A percentile compares a stretch with the other conserved stretches of the same genome.
phyloP scores from a whole-genome alignment of 2,329 filamentous ascomycete species.

The Akanthomyces lecanii region DNA sequence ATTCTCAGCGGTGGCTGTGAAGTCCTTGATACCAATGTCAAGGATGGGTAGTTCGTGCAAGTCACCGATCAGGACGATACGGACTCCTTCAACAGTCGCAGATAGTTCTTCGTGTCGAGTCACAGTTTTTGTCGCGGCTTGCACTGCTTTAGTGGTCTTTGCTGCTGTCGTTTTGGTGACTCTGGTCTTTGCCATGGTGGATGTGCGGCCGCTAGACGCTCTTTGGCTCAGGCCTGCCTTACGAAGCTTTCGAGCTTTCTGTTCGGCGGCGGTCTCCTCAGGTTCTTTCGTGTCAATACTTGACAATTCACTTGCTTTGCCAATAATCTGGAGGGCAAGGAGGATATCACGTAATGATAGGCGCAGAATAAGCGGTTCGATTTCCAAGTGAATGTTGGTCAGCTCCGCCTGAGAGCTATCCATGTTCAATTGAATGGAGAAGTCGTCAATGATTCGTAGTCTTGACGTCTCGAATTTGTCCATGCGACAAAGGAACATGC shows the following conservation, averaged over 20 bases:
- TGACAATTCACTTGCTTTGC: slow-evolving; percentile 84
- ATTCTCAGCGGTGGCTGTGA: slow-evolving; percentile 77
- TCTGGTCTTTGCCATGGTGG: slow-evolving; percentile 45
- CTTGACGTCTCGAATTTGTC: slow-evolving; percentile 90
- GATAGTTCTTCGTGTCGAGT: slow-evolving; percentile 68
- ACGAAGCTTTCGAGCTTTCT: slow-evolving; percentile 53
- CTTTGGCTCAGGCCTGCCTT: slow-evolving; percentile 48
- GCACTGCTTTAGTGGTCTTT: slow-evolving; percentile 24
- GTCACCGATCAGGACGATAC: slow-evolving; percentile 92
- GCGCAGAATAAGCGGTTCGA: slow-evolving; percentile 87
- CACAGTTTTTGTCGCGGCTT: slow-evolving; percentile 18
- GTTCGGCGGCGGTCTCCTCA: slow-evolving; percentile 40
- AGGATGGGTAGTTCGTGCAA: slow-evolving; percentile 92
- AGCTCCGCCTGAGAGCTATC: slow-evolving; percentile 61
- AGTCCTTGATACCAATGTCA: slow-evolving; percentile 88
- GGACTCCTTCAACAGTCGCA: slow-evolving; percentile 81
- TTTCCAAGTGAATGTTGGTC: slow-evolving; percentile 77
- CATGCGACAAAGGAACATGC: slow-evolving; percentile 99
- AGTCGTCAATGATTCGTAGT: slow-evolving; percentile 92
- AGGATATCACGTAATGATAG: slow-evolving; percentile 92
- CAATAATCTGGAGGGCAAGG: slow-evolving; percentile 86
- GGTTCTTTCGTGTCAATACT: slow-evolving; percentile 50
- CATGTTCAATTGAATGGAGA: slow-evolving; percentile 85
- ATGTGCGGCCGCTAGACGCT: slow-evolving; percentile 55
- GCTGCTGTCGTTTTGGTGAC: slow-evolving; percentile 34